A percentile compares a stretch with the other conserved stretches of the same genome.
Evolutionary conservation across 768 basidiomycete genomes (phyloP).

Genomic region (Amanita polypyramis): DNA sequence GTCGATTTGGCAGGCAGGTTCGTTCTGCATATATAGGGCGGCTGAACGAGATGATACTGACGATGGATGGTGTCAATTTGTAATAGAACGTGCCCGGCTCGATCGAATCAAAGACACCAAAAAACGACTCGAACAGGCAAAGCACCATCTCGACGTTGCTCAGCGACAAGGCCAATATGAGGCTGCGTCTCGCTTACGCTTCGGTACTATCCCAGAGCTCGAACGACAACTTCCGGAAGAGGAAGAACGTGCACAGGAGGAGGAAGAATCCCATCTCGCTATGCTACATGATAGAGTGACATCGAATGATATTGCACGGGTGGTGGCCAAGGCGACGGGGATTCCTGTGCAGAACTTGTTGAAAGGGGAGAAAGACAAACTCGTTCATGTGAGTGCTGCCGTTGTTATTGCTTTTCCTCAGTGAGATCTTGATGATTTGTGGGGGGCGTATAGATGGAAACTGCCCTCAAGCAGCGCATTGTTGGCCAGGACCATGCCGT

Average conservation of each 20-base stretch:
- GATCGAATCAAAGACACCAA: constrained; percentile 66
- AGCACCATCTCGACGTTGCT: constrained; percentile 78
- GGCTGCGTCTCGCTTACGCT: constrained; percentile 72
- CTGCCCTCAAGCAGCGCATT: constrained; percentile 57
- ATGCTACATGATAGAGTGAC: constrained; percentile 85
- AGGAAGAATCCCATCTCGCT: constrained; percentile 39
- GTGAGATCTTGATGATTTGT: not conserved
- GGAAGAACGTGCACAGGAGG: constrained; percentile 25
- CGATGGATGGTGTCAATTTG: not conserved
- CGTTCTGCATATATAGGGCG: constrained; percentile 14
- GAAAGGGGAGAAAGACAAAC: constrained; percentile 82
- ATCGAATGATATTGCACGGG: constrained; percentile 80
- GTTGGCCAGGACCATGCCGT: constrained; percentile 93
- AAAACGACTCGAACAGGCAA: constrained; percentile 69
- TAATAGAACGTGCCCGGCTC: constrained; percentile 53
- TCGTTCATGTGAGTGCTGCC: constrained; percentile 58
- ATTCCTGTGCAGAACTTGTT: constrained; percentile 85
- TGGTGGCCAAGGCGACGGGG: constrained; percentile 82
- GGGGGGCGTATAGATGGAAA: constrained; percentile 64
- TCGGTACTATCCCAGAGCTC: constrained; percentile 76
- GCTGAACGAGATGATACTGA: too few relatives aligned
- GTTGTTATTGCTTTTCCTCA: constrained; percentile 11
- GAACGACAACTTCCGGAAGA: constrained; percentile 58
- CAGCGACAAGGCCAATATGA: constrained; percentile 87
- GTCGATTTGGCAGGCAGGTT: constrained; percentile 66